Percentiles rank a stretch among this genome's conserved stretches.
Evolutionary conservation across 305 asterid species (phyloP).

Genomic region (Fraxinus velutina): DNA sequence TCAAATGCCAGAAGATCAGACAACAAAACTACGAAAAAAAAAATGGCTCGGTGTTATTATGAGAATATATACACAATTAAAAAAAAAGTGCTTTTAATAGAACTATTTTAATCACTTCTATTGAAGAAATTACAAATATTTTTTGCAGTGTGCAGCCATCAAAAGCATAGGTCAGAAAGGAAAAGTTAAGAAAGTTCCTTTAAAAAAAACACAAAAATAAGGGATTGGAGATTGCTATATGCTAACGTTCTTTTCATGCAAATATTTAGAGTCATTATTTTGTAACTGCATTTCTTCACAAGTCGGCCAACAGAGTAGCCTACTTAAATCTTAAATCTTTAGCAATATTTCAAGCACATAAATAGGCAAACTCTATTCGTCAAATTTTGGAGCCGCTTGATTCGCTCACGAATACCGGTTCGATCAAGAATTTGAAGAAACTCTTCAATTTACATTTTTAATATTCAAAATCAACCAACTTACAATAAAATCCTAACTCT

Average conservation of each 20-base stretch:
- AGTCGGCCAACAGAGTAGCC: not conserved
- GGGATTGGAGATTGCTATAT: not conserved
- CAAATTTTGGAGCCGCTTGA: not conserved
- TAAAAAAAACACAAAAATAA: not conserved
- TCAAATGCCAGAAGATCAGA: constrained; percentile 25
- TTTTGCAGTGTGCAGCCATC: not conserved
- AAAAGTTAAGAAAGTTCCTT: not conserved
- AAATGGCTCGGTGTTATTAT: not conserved
- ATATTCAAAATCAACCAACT: not conserved
- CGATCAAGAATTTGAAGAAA: not conserved
- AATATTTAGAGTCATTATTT: not conserved
- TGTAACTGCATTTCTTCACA: not conserved
- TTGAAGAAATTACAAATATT: not conserved
- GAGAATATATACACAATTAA: not conserved
- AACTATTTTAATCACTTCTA: not conserved
- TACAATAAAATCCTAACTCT: not conserved
- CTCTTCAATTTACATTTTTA: not conserved
- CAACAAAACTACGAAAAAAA: not conserved
- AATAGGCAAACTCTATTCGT: not conserved
- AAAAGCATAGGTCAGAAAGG: not conserved
- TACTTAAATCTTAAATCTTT: not conserved
- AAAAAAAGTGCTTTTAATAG: not conserved
- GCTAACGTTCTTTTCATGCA: not conserved
- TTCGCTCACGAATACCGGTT: not conserved
- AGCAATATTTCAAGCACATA: not conserved